phyloP scores from a whole-genome alignment of 371 early-diverging fungal species.

The Saksenaea vasiformis region DNA sequence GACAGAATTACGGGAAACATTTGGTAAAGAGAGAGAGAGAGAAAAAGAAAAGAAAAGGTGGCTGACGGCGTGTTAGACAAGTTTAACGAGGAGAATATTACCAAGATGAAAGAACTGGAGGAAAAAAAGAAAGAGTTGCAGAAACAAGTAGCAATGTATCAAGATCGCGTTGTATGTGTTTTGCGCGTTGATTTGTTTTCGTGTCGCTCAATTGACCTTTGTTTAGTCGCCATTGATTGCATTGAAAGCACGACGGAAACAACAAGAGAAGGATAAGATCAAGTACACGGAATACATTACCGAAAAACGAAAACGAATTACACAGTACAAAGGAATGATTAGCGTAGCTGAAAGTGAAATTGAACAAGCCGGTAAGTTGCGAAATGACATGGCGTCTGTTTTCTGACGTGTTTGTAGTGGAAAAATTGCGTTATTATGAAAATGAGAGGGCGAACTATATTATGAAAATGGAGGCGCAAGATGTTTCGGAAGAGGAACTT shows the following conservation, averaged over 20 bases:
- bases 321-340: constrained; percentile 13
- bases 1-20: constrained; percentile 24
- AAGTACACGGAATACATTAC: constrained; percentile 26
- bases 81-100: background rate
- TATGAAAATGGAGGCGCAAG: background rate
- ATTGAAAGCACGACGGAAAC: constrained; percentile 53
- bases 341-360: background rate
- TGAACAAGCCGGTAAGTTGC: background rate
- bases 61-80: constrained; percentile 33
- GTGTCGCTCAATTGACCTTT: constrained; percentile 7
- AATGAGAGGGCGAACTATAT: background rate
- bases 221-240: constrained; percentile 58
- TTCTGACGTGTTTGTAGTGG: too few species aligned
- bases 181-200: background rate
- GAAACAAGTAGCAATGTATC: constrained; percentile 34
- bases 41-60: background rate
- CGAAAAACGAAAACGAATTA: constrained; percentile 7
- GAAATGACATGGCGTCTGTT: too few species aligned
- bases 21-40: background rate
- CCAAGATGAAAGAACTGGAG: constrained; percentile 32
- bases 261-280: constrained; percentile 25
- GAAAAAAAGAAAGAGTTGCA: constrained; percentile 24
- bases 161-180: constrained; percentile 44
- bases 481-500: background rate
- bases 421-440: background rate